Evolutionary conservation across 1,139 yeast genomes (phyloP), one percentile per base, ranked within the genome.

Genomic region (Lodderomyces pseudojiufengensis): DNA sequence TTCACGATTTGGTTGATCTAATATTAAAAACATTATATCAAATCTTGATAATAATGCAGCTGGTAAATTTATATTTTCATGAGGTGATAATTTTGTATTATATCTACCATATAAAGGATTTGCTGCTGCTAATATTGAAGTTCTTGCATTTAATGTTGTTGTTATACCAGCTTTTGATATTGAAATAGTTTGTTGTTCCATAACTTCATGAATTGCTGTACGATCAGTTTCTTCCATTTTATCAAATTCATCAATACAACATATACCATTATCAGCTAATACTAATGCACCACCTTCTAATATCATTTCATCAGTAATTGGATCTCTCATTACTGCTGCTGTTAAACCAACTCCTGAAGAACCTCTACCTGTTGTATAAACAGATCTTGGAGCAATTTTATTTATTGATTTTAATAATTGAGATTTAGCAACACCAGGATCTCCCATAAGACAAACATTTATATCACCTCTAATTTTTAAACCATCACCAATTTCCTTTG

Each of bases 391-490:
- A 1, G 98, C 95, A 34, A 94, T 86, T 52, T 90, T 88, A 39
- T 90, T 76, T 45, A 94, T 86, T 24, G 95, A 86, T 59, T 92
- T 92, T 45, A 94, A 71, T 52, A 94, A 70, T 71, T 94, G 99
- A 1, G 98, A 92, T 62, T 94, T 94, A 52, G 99, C 99, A 39
- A 94, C 98, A 72, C 98, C 98, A 27, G 99, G 99, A 54, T 94
- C 99, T 50, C 99, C 99, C 97, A 94, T 92, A 39, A 94, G 73
- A 65, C 97, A 85, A 37, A 94, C 80, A 57, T 94, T 94, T 48
- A 94, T 86, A 57, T 94, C 98, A 55, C 99, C 99, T 69, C 99
- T 81, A 54, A 94, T 92, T 54, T 84, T 81, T 83, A 94, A 79
- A 45, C 99, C 99, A 63, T 94, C 98, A 31, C 95, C 95, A 50